Evolutionary conservation across 345 rosid species (phyloP).

Genomic region (Fremontodendron californicum): DNA sequence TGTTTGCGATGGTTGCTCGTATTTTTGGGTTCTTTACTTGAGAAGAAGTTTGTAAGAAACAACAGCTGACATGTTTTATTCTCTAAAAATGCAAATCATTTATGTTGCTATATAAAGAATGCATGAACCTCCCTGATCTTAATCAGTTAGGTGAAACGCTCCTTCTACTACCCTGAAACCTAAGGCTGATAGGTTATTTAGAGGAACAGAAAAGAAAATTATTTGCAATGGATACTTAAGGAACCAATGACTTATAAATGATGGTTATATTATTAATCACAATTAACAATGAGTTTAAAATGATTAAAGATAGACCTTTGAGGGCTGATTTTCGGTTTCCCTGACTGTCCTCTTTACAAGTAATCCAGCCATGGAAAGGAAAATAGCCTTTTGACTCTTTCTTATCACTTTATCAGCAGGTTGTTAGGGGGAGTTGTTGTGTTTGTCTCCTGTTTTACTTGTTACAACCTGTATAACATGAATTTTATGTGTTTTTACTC

Average conservation of each 20-base stretch:
- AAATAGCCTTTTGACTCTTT: neutral
- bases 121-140: neutral
- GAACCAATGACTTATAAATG: neutral
- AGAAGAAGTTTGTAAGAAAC: neutral
- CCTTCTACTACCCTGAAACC: neutral
- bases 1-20: neutral
- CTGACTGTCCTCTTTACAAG: neutral
- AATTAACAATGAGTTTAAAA: neutral
- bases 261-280: neutral
- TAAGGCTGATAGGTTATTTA: neutral
- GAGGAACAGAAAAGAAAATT: neutral
- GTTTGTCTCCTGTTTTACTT: neutral
- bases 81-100: neutral
- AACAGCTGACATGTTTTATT: neutral
- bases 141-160: neutral
- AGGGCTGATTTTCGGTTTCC: neutral
- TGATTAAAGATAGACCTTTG: neutral
- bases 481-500: neutral
- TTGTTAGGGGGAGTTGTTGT: neutral
- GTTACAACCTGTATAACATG: neutral
- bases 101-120: neutral
- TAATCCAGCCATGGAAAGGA: neutral
- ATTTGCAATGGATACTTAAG: neutral
- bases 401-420: neutral
- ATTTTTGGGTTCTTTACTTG: conserved; percentile 6